Base-by-base conservation (phyloP, 371 early-diverging fungal genomes). In the Mucor ambiguus region DNA sequence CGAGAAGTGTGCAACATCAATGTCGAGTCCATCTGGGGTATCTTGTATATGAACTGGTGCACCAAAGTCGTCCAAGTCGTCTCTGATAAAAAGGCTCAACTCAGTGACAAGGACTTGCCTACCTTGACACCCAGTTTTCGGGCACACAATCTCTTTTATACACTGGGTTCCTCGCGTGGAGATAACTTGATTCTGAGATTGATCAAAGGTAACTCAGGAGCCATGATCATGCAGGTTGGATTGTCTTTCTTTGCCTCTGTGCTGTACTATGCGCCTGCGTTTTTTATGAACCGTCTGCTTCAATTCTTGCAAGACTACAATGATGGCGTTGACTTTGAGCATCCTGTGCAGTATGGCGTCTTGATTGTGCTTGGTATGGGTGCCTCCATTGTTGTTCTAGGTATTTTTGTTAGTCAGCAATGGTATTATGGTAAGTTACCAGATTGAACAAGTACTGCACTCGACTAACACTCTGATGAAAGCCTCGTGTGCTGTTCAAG, bases 341-440 rank as follows among this genome's bases (percentile, higher is more conserved):
- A 71, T 55, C 43, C 60, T 10, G 9, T 32, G 1, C 37, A 41
- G 26, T 48, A 62, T 33, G 70, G 70, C 0, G 65, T 64, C 16
- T 35, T 76, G 4, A 69, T 75, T 29, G 78, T 79, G 9, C 44
- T 73, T 18, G 80, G 78, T 6, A 73, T 79, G 71, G 74, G 76
- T 20, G 22, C 64, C 24, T 69, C 73, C 22, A 71, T 75, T 14
- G 30, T 78, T 1, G 28, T 70, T 30, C 56, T 69, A 60, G 78
- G 74, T 26, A 32, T 77, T 12, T 55, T 71, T 12, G 68, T 72
- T 46, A 68, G 70, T 18, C 79, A 82, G 41, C 67, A 71, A 18
- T 68, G 75, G 46, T 81, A 77, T 60, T 79, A 69, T 61, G 60
- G 69, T 69, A 61, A 57, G 56, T 33, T 10, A 12, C 30, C 37